Evolutionary conservation across 208 protist genomes (phyloP).

Genomic region (Leishmania tarentolae): DNA sequence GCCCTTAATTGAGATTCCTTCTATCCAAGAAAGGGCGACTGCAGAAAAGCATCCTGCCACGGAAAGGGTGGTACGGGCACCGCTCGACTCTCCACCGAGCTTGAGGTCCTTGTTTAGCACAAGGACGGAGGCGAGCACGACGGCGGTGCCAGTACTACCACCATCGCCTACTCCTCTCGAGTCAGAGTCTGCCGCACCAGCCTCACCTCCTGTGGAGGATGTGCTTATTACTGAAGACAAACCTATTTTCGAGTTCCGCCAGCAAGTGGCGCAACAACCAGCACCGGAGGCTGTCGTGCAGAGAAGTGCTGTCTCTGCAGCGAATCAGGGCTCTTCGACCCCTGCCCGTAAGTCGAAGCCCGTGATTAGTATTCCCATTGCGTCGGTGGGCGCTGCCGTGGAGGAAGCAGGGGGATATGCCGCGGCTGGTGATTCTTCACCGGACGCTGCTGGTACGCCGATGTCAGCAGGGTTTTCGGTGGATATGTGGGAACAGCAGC

Average conservation of each 20-base stretch:
- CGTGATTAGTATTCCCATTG: slow-evolving; percentile 31
- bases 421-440: not conserved
- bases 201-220: slow-evolving; percentile 25
- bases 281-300: slow-evolving; percentile 17
- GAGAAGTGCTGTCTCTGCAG: not conserved
- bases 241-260: slow-evolving; percentile 47
- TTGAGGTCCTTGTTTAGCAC: not conserved
- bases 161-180: not conserved
- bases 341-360: slow-evolving; percentile 14
- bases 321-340: not conserved
- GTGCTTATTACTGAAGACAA: slow-evolving; percentile 52
- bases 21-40: slow-evolving; percentile 1
- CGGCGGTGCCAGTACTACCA: not conserved
- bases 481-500: slow-evolving; percentile 84
- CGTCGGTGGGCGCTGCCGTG: slow-evolving; percentile 11
- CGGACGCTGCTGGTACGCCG: not conserved
- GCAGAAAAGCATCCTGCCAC: not conserved
- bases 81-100: not conserved
- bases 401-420: not conserved
- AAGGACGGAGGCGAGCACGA: not conserved
- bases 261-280: slow-evolving; percentile 1
- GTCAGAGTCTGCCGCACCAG: not conserved
- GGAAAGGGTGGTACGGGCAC: not conserved
- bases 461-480: slow-evolving; percentile 51
- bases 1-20: slow-evolving; percentile 67